A percentile compares a stretch with the other conserved stretches of the same genome.
These are phyloP conservation scores for Pseudogymnoascus pannorum DNA, from an alignment of 2,329 filamentous ascomycete species.

Conservation along the genomic window DNA sequence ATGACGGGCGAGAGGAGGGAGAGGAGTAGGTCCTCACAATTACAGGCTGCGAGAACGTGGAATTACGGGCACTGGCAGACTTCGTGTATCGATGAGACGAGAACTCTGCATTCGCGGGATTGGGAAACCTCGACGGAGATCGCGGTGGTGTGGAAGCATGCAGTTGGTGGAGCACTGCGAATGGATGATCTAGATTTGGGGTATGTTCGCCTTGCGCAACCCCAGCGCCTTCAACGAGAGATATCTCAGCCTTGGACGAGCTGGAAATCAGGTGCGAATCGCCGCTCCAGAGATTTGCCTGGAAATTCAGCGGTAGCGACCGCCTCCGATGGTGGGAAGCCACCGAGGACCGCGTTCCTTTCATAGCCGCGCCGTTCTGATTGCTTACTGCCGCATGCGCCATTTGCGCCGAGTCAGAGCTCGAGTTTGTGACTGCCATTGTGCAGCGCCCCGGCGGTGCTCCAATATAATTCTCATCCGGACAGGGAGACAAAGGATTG, in stretches of 20 bases:
- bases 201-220: constrained; percentile 6
- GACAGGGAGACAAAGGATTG: constrained; percentile 8
- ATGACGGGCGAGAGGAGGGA: constrained; percentile 28
- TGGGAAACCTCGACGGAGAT: constrained; percentile 3
- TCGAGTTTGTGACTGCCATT: constrained; percentile 8
- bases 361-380: constrained; percentile 5
- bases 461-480: constrained; percentile 8
- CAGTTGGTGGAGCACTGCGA: constrained; percentile 1
- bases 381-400: constrained; percentile 2
- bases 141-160: constrained; percentile 7
- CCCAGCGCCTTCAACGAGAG: constrained; percentile 1
- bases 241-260: constrained; percentile 5
- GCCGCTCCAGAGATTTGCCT: neutral
- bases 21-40: constrained; percentile 57
- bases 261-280: neutral
- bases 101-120: constrained; percentile 18
- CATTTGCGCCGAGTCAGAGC: constrained; percentile 9
- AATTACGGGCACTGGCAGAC: constrained; percentile 45
- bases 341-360: constrained; percentile 6
- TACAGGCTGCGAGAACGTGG: constrained; percentile 57
- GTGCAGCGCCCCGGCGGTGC: constrained; percentile 5
- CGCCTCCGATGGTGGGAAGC: constrained; percentile 6
- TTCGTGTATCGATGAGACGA: constrained; percentile 45
- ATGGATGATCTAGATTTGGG: neutral
- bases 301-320: constrained; percentile 4